Evolutionary conservation across 768 basidiomycete genomes (phyloP).

Genomic region (Boletellus sp.): DNA sequence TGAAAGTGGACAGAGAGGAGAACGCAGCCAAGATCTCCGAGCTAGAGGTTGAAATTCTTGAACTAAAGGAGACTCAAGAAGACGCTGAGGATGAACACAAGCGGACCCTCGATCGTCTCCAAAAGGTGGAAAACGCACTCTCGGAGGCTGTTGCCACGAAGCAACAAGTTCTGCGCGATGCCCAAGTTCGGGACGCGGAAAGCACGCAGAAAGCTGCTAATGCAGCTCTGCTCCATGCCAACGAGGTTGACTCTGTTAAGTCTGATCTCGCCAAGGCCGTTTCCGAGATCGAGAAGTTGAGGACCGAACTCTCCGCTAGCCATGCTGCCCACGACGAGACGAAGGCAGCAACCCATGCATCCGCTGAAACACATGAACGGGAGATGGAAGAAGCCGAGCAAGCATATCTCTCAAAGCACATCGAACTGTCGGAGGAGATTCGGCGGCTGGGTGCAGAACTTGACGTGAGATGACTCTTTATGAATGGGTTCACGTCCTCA

Average conservation of each 20-base stretch:
- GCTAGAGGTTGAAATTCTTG: constrained; percentile 76
- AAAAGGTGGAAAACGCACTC: constrained; percentile 53
- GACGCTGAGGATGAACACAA: constrained; percentile 55
- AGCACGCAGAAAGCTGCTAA: constrained; percentile 38
- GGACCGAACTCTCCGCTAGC: constrained; percentile 44
- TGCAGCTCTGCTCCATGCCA: constrained; percentile 41
- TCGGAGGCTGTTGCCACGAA: constrained; percentile 44
- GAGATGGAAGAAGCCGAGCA: constrained; percentile 53
- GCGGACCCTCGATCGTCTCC: constrained; percentile 43
- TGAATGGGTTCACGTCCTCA: background rate
- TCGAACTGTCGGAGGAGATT: constrained; percentile 53
- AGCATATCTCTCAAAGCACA: constrained; percentile 45
- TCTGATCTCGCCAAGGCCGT: constrained; percentile 43
- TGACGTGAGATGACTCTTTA: constrained; percentile 43
- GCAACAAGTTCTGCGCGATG: constrained; percentile 46
- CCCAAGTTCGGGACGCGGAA: constrained; percentile 46
- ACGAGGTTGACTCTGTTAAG: constrained; percentile 41
- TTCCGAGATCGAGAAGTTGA: constrained; percentile 44
- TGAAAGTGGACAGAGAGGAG: constrained; percentile 69
- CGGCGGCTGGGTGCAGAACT: constrained; percentile 56
- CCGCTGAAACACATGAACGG: constrained; percentile 44
- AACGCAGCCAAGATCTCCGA: constrained; percentile 70
- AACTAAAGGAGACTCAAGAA: constrained; percentile 70
- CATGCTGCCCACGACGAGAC: constrained; percentile 47
- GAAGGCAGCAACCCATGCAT: constrained; percentile 41